A percentile compares a stretch with the other conserved stretches of the same genome.
Evolutionary conservation across 495 filamentous ascomycete genomes (phyloP).

Genomic region (Lophiostoma macrostomum): DNA sequence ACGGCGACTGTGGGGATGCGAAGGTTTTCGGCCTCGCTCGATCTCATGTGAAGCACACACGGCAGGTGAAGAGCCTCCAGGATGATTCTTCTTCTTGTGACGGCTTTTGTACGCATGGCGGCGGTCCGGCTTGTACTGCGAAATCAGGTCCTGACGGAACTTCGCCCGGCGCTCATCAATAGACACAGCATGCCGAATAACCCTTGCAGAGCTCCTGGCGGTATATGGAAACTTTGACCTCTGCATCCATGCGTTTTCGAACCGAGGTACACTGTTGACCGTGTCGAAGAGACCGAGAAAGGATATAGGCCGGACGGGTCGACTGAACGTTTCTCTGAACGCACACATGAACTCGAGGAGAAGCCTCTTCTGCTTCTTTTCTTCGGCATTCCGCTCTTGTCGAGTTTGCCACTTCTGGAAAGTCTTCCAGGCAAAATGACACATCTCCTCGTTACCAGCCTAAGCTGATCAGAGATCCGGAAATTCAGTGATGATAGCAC

Average conservation of each 20-base stretch:
- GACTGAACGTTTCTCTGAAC: conserved; percentile 81
- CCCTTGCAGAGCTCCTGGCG: conserved; percentile 67
- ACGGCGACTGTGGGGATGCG: conserved; percentile 1
- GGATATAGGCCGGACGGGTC: conserved; percentile 68
- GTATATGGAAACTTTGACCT: conserved; percentile 80
- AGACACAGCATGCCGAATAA: conserved; percentile 45
- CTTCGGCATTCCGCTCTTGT: conserved; percentile 52
- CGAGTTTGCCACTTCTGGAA: conserved; percentile 82
- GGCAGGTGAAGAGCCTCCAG: no score
- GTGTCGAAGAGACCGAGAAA: conserved; percentile 72
- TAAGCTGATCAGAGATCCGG: not conserved
- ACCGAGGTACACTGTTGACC: conserved; percentile 78
- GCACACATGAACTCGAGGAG: conserved; percentile 76
- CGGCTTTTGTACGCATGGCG: conserved; percentile 43
- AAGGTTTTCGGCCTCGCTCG: conserved; percentile 14
- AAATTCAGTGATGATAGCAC: not conserved
- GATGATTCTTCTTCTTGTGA: no score
- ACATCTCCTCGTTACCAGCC: conserved; percentile 83
- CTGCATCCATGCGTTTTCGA: conserved; percentile 84
- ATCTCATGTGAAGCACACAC: no score
- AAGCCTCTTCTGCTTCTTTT: conserved; percentile 58
- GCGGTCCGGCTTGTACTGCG: conserved; percentile 48
- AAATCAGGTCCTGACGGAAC: conserved; percentile 68
- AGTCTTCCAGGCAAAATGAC: conserved; percentile 81
- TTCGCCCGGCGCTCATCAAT: conserved; percentile 46